A percentile compares a stretch with the other conserved stretches of the same genome.
Evolutionary conservation across 352 stramenopile species (phyloP).

Genomic region (Pythium volutum): DNA sequence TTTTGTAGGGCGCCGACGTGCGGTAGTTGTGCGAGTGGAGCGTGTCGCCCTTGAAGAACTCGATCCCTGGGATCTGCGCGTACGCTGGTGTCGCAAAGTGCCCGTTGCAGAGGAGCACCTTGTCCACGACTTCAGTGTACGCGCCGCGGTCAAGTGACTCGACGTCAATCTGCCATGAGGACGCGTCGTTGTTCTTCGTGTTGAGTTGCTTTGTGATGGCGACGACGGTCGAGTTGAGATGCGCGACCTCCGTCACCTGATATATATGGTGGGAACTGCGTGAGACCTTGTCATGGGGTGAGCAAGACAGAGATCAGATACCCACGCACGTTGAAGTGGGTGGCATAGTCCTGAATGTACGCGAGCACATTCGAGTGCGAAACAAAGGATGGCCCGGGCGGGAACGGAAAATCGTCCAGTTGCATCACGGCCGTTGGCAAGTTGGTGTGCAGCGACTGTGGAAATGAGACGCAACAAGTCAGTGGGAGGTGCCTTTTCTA

Average conservation of each 20-base stretch:
- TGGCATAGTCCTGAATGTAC: constrained; percentile 71
- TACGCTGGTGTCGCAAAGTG: constrained; percentile 66
- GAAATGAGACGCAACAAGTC: background rate
- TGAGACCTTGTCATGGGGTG: background rate
- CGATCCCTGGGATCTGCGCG: constrained; percentile 44
- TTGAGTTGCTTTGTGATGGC: constrained; percentile 36
- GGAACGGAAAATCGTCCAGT: constrained; percentile 62
- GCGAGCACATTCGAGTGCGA: constrained; percentile 57
- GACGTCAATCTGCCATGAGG: constrained; percentile 42
- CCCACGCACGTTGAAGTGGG: constrained; percentile 32
- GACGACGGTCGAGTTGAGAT: constrained; percentile 50
- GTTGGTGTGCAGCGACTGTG: constrained; percentile 78
- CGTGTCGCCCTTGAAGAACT: constrained; percentile 35
- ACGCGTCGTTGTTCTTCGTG: background rate
- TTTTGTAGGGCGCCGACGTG: constrained; percentile 14
- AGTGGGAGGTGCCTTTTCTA: too few species aligned
- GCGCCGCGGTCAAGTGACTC: constrained; percentile 29
- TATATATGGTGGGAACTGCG: background rate
- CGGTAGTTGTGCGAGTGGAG: constrained; percentile 38
- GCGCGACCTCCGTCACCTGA: constrained; percentile 43
- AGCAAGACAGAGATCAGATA: background rate
- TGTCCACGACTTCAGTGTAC: constrained; percentile 73
- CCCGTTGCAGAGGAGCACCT: constrained; percentile 74
- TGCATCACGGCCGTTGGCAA: constrained; percentile 80
- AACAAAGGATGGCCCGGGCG: constrained; percentile 53